phyloP scores from a whole-genome alignment of 768 basidiomycete genomes.

The Pulveroboletus sp. region DNA sequence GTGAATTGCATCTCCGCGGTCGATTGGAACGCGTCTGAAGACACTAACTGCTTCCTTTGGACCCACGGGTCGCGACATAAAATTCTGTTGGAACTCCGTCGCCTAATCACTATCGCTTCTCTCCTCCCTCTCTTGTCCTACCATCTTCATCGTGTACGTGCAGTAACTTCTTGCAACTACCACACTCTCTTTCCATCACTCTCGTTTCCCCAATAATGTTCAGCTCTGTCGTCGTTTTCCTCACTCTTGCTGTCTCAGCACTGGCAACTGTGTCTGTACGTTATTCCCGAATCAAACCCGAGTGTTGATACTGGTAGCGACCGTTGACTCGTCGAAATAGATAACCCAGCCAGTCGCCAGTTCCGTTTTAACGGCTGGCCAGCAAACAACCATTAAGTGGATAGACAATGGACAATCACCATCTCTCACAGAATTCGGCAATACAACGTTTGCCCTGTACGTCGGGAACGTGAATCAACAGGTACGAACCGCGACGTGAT shows the following conservation, averaged over 20 bases:
- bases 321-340: slow-evolving; percentile 31
- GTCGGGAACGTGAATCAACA: slow-evolving; percentile 58
- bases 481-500: slow-evolving; percentile 32
- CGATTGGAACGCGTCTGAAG: too few species aligned
- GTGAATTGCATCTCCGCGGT: neutral
- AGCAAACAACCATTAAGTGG: slow-evolving; percentile 51
- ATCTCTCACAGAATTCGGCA: slow-evolving; percentile 47
- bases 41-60: too few species aligned
- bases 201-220: slow-evolving; percentile 41
- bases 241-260: slow-evolving; percentile 49
- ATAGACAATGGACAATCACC: slow-evolving; percentile 49
- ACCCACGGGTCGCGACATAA: neutral
- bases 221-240: slow-evolving; percentile 41
- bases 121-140: neutral
- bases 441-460: slow-evolving; percentile 52
- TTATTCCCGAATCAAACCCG: slow-evolving; percentile 7
- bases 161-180: slow-evolving; percentile 6
- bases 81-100: slow-evolving; percentile 32
- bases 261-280: slow-evolving; percentile 56
- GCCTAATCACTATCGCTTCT: neutral
- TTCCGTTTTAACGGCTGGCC: slow-evolving; percentile 47
- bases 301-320: neutral
- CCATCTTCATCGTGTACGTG: neutral
- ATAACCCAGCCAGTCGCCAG: slow-evolving; percentile 50
- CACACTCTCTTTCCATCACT: slow-evolving; percentile 21